Evolutionary conservation across 345 rosid genomes (phyloP), one percentile per base, ranked within the genome.

Genomic region (Gossypium rotundifolium): DNA sequence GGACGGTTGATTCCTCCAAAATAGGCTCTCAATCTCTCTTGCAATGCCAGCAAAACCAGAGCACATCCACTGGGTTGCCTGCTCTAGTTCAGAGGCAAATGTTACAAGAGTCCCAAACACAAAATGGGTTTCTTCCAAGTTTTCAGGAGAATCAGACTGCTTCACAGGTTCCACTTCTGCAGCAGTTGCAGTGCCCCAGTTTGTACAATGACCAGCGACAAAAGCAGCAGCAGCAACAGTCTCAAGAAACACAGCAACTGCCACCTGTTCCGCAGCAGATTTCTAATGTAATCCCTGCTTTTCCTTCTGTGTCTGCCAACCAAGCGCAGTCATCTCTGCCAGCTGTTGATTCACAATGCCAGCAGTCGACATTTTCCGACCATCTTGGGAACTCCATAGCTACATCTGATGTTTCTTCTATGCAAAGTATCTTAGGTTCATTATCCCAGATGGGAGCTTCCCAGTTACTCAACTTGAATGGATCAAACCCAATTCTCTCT

Each of bases 361-460:
- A 88, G 53, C 91, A 90, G 76, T 93, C 87, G 65, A 87, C 87
- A 75, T 92, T 86, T 83, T 85, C 93, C 7, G 91, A 87, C 62
- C 82, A 87, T 18, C 87, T 79, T 70, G 91, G 93, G 77, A 88
- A 87, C 79, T 81, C 91, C 42, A 60, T 77, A 65, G 67, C 84
- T 0, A 82, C 74, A 68, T 80, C 91, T 11, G 61, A 81, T 20
- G 84, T 89, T 69, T 87, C 97, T 45, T 92, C 97, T 6, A 82
- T 90, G 74, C 95, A 92, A 61, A 82, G 89, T 70, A 90, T 94
- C 61, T 76, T 89, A 70, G 86, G 93, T 62, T 86, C 93, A 61
- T 87, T 82, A 74, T 74, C 92, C 18, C 91, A 85, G 76, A 90
- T 88, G 40, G 97, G 90, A 61, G 79, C 92, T 4, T 82, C 94